These are phyloP conservation scores for Syncephalastrum sp. DNA, from an alignment of 371 early-diverging fungal species.

Conservation along the genomic window DNA sequence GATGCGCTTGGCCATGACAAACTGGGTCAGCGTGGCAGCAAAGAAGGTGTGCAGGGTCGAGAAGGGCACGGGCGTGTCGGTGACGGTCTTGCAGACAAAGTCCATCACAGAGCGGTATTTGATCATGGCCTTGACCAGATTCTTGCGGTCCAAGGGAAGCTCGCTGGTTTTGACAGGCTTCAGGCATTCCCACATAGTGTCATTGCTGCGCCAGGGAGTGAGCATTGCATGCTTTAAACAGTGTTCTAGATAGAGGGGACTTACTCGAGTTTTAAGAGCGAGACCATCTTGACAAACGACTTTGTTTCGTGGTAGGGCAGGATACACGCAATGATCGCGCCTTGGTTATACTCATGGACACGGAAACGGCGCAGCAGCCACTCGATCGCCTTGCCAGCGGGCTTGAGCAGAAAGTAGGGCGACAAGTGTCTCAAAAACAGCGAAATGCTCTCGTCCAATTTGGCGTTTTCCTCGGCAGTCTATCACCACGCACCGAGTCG, in stretches of 20 bases:
- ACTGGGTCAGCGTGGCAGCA: slow-evolving; percentile 62
- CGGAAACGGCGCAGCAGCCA: slow-evolving; percentile 93
- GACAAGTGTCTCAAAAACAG: slow-evolving; percentile 75
- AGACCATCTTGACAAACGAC: slow-evolving; percentile 79
- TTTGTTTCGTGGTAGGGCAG: slow-evolving; percentile 94
- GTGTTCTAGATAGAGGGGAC: slow-evolving; percentile 5
- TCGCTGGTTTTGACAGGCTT: slow-evolving; percentile 56
- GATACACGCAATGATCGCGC: slow-evolving; percentile 72
- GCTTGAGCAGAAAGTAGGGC: slow-evolving; percentile 79
- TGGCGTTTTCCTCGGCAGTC: slow-evolving; percentile 81
- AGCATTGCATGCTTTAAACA: no score
- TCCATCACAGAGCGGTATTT: slow-evolving; percentile 64
- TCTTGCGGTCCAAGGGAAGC: slow-evolving; percentile 60
- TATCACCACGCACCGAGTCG: slow-evolving; percentile 18
- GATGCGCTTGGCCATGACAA: slow-evolving; percentile 49
- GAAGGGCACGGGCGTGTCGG: slow-evolving; percentile 39
- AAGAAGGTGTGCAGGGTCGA: slow-evolving; percentile 68
- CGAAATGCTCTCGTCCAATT: slow-evolving; percentile 74
- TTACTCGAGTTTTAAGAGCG: slow-evolving; percentile 67
- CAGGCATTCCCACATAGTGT: slow-evolving; percentile 70
- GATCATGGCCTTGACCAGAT: slow-evolving; percentile 57
- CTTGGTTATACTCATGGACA: slow-evolving; percentile 84
- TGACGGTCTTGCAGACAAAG: slow-evolving; percentile 66
- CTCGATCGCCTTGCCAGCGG: slow-evolving; percentile 87
- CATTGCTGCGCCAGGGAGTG: slow-evolving; percentile 30